Evolutionary conservation across 2,329 filamentous ascomycete genomes (phyloP).

Genomic region (Ophiostoma ips): DNA sequence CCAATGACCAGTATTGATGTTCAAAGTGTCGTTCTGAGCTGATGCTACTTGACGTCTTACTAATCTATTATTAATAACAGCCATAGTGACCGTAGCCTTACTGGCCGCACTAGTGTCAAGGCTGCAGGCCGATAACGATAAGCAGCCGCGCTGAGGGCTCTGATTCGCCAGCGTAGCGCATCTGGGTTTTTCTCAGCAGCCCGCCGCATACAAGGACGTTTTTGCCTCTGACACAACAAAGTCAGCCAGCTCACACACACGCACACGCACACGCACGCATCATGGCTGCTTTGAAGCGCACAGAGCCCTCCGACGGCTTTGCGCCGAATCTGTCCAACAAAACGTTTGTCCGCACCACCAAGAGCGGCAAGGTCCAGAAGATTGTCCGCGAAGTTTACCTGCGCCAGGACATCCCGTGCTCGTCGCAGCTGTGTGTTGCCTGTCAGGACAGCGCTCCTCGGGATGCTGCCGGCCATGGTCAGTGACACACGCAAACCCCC

Average conservation of each 20-base stretch:
- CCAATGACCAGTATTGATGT: too few relatives aligned
- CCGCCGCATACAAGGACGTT: background rate
- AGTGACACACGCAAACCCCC: too few relatives aligned
- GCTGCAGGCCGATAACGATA: constrained; percentile 11
- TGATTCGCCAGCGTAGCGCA: constrained; percentile 14
- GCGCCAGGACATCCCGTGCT: constrained; percentile 92
- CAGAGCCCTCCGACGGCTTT: constrained; percentile 30
- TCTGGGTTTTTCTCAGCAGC: constrained; percentile 7
- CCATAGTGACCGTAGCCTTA: too few relatives aligned
- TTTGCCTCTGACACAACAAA: background rate
- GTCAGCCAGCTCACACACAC: background rate
- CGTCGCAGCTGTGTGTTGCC: constrained; percentile 68
- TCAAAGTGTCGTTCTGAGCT: too few relatives aligned
- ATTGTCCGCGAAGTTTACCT: constrained; percentile 95
- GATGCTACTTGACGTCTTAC: too few relatives aligned
- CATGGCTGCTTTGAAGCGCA: constrained; percentile 55
- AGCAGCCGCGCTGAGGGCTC: constrained; percentile 6
- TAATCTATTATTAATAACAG: too few relatives aligned
- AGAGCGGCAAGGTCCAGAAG: constrained; percentile 95
- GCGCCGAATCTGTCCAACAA: constrained; percentile 81
- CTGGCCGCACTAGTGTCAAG: too few relatives aligned
- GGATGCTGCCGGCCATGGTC: constrained; percentile 67
- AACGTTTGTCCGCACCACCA: constrained; percentile 86
- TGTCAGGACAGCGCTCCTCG: constrained; percentile 64
- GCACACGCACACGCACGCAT: too few relatives aligned